Percentiles rank a stretch among this genome's conserved stretches.
phyloP scores from a whole-genome alignment of 139 green algal genomes.

The Chlorella sp. region DNA sequence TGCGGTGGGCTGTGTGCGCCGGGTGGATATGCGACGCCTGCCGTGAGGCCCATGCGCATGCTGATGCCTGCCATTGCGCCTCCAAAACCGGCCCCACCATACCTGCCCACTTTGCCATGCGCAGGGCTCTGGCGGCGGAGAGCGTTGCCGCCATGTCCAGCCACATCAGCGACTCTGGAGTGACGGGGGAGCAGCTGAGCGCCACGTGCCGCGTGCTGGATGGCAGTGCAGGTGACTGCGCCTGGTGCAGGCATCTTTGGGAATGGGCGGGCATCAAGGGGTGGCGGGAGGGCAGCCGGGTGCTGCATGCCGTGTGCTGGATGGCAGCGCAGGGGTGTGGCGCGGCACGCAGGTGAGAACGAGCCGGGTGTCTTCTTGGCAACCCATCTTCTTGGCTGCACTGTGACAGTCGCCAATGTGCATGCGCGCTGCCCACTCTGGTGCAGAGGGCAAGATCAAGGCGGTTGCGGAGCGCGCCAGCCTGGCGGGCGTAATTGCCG shows the following conservation, averaged over 20 bases:
- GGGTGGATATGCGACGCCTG: too few relatives aligned
- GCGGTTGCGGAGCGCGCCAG: slow-evolving; percentile 62
- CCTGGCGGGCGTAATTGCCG: slow-evolving; percentile 55
- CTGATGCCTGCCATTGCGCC: too few relatives aligned
- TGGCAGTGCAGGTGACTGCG: slow-evolving; percentile 47
- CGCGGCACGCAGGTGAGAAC: too few relatives aligned
- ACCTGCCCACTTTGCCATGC: too few relatives aligned
- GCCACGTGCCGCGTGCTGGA: slow-evolving; percentile 57
- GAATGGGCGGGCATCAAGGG: neutral
- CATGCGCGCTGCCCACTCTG: too few relatives aligned
- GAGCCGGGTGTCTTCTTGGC: too few relatives aligned
- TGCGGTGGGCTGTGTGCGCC: too few relatives aligned
- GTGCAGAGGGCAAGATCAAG: slow-evolving; percentile 76
- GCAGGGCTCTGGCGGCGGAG: slow-evolving; percentile 51
- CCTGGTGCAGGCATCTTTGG: too few relatives aligned
- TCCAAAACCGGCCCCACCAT: too few relatives aligned
- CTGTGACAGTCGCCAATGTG: too few relatives aligned
- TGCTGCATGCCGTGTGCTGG: slow-evolving; percentile 55
- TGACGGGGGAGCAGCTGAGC: slow-evolving; percentile 44
- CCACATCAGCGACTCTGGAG: slow-evolving; percentile 40
- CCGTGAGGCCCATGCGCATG: too few relatives aligned
- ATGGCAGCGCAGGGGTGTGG: slow-evolving; percentile 62
- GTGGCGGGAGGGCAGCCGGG: slow-evolving; percentile 50
- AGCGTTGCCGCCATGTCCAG: slow-evolving; percentile 55
- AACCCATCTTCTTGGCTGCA: too few relatives aligned